phyloP scores from a whole-genome alignment of 441 rosid species.

The Erodium moschatum region DNA sequence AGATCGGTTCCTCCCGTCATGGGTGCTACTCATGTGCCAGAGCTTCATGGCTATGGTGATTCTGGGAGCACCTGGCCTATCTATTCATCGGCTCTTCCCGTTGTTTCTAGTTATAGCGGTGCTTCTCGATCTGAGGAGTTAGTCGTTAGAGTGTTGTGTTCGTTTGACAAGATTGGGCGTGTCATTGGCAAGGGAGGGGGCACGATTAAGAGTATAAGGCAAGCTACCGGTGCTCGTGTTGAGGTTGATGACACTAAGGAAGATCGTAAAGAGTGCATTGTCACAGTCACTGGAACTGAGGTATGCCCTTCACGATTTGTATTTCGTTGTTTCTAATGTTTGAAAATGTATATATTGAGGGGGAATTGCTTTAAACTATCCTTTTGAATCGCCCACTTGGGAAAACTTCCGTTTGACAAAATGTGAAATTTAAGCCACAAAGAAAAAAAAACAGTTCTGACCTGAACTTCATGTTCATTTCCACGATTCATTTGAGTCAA shows the following conservation, averaged over 20 bases:
- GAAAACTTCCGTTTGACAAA: too few relatives aligned
- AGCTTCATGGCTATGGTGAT: slow-evolving; percentile 66
- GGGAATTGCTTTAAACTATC: too few relatives aligned
- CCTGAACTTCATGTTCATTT: too few relatives aligned
- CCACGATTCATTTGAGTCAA: too few relatives aligned
- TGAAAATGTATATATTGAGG: too few relatives aligned
- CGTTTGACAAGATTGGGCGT: slow-evolving; percentile 79
- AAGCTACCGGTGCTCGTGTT: slow-evolving; percentile 71
- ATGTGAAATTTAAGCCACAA: too few relatives aligned
- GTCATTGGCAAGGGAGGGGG: slow-evolving; percentile 93
- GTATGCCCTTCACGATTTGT: slow-evolving; percentile 21
- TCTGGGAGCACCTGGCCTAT: slow-evolving; percentile 56
- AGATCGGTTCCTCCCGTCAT: slow-evolving; percentile 56
- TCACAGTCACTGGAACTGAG: slow-evolving; percentile 62
- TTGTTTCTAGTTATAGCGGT: slow-evolving; percentile 46
- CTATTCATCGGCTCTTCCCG: slow-evolving; percentile 63
- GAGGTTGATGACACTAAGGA: slow-evolving; percentile 75
- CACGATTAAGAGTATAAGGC: slow-evolving; percentile 81
- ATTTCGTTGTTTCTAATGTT: too few relatives aligned
- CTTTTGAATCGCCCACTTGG: too few relatives aligned
- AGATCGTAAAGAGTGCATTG: slow-evolving; percentile 57
- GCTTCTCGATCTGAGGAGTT: slow-evolving; percentile 59
- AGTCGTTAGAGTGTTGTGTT: slow-evolving; percentile 55
- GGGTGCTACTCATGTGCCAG: slow-evolving; percentile 51
- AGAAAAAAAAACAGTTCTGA: too few relatives aligned